Conservation (phyloP, 805 yeast species). For the Metschnikowia drakensbergensis region DNA sequence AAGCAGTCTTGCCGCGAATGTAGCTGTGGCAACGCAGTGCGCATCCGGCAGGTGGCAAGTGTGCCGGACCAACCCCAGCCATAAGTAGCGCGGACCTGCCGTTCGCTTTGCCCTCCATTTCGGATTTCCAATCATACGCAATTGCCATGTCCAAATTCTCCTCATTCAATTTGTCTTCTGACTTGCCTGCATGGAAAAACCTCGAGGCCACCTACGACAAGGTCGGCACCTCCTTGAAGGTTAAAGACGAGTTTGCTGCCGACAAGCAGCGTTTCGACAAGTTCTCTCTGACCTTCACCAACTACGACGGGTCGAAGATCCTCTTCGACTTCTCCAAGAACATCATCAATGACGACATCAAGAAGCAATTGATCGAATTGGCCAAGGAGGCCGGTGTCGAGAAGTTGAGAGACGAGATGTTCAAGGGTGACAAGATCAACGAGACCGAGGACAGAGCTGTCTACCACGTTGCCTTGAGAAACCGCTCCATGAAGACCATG, state of each 20-base stretch:
- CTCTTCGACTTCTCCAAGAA: constrained; percentile 95
- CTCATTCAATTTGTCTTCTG: constrained; percentile 56
- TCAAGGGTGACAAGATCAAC: constrained; percentile 90
- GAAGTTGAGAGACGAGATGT: constrained; percentile 83
- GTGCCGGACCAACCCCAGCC: constrained; percentile 4
- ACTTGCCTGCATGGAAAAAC: constrained; percentile 80
- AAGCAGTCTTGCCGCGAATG: background rate
- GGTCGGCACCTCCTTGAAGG: constrained; percentile 66
- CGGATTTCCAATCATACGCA: background rate
- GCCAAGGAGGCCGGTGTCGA: constrained; percentile 92
- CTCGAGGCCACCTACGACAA: constrained; percentile 68
- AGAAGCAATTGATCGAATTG: constrained; percentile 61
- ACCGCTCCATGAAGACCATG: constrained; percentile 82
- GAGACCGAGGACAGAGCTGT: constrained; percentile 96
- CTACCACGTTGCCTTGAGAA: constrained; percentile 93
- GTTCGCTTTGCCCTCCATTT: background rate
- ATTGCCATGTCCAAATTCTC: constrained; percentile 19
- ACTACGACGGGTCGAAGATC: constrained; percentile 84
- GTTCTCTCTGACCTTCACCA: constrained; percentile 71
- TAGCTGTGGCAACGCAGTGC: constrained; percentile 1
- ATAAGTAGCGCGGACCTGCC: constrained; percentile 4
- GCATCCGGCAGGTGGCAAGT: constrained; percentile 4
- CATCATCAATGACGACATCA: constrained; percentile 80
- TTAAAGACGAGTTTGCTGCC: constrained; percentile 69
- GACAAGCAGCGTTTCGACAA: constrained; percentile 76